Base-by-base conservation (phyloP, 2,329 filamentous ascomycete species). In the Chaetomium globosum region DNA sequence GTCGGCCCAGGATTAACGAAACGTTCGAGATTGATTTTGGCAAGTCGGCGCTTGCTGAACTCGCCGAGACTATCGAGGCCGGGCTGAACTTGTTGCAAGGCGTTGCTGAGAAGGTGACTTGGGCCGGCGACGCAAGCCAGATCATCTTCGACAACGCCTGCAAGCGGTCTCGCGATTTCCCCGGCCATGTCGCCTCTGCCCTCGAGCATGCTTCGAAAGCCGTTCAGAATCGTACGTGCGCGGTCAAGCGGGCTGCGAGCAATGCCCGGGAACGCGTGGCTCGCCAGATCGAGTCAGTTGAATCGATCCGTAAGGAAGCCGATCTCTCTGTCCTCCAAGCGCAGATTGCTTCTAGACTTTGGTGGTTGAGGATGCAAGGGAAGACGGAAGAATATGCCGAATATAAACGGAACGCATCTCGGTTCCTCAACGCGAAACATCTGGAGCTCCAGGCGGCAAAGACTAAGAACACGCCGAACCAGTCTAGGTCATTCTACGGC, bases 1-100 rank as follows among this genome's bases (percentile, higher is more conserved):
- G 81, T 63, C 84, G 83, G 67, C 87, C 87, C 28, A 84, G 81
- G 73, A 80, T 88, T 68, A 85, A 85, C 71, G 85, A 88, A 75
- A 83, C 82, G 0, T 85, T 88, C 73, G 80, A 82, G 48, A 76
- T 89, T 33, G 82, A 87, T 73, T 87, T 89, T 74, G 84, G 85
- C 55, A 81, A 77, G 72, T 77, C 80, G 26, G 74, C 79, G 19
- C 73, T 84, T 51, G 77, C 76, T 13, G 79, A 80, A 19, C 73
- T 84, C 51, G 77, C 77, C 16, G 78, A 80, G 48, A 79, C 78
- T 16, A 68, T 82, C 6, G 81, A 82, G 63, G 77, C 76, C 8
- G 80, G 81, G 23, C 78, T 77, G 65, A 73, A 78, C n/a, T 64
- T 77, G 8, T 72, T 79, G 46, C 74, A 74, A 48, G 75, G 68